Base-by-base conservation (phyloP, 148 eudicot species). In the Agrostemma githago region DNA sequence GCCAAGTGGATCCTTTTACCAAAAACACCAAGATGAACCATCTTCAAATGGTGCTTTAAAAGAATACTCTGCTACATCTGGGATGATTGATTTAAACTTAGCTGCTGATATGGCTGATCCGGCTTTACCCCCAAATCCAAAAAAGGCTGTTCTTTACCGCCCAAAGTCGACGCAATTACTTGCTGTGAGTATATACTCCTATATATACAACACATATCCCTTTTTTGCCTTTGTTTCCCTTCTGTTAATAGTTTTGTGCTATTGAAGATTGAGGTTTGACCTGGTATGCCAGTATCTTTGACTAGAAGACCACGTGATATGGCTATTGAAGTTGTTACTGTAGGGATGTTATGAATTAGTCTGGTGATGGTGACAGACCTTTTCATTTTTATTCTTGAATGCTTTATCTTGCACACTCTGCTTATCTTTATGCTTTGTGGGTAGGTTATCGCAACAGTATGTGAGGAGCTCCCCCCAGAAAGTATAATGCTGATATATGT, bases 381-480 rank as follows among this genome's bases (percentile, higher is more conserved):
- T 40, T n/a, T 69, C 10, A 5, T 6, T 60, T 21, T 46, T 68
- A 41, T 16, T 40, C 6, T 65, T 38, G n/a, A 48, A 71, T 39
- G 42, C 42, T 20, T 19, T 80, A 6, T 62, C 14, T 59, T 34
- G 48, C 57, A 62, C 66, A 42, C 62, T 19, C 34, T 21, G 5
- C 67, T 68, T 59, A 72, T 63, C 5, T 3, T 68, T 21, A 34
- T 67, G 51, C 56, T 79, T 66, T 68, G 16, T 84, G 80, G 68
- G 78, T 87, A 95, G 99, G 89, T 89, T 67, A 81, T 95, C 72
- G 90, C 99, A 15, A 84, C 88, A 51, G 82, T 88, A 48, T 90
- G 97, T 68, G 97, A 92, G 71, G 96, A 88, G 83, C 99, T 95
- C 71, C 96, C 92, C 73, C 88, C 85, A 5, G 99, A 95, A 15